Evolutionary conservation across 2,329 filamentous ascomycete species (phyloP), one percentile per base, ranked within the genome.

Genomic region (Ophiostoma quercus): DNA sequence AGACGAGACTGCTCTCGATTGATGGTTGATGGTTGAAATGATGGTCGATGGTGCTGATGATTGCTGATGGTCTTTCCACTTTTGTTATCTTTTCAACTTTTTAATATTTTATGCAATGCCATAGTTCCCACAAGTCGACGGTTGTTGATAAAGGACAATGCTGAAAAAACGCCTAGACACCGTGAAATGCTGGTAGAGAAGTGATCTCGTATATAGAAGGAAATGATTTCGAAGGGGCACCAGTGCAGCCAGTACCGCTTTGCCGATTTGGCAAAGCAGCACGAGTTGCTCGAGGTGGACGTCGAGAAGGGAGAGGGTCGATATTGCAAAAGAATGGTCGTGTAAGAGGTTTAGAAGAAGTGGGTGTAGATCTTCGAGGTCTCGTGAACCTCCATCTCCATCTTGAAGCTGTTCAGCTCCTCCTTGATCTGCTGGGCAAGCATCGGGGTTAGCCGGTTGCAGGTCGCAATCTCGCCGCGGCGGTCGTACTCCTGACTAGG

Each of bases 321-420:
- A 32, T 32, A 29, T 62, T 25, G 57, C 11, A 32, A 62, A 32
- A 3, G 12, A 29, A 14, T 9, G 19, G 62, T 22, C 34, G 62
- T 19, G 62, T 65, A 68, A 60, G 29, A 39, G 8, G 67, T 19
- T 94, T 87, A 99, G 85, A 99, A 98, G 87, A 99, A 99, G 86
- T 99, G 95, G 76, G 95, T 99, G 84, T 99, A 97, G 77, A 97
- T 94, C 84, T 98, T 99, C 74, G 95, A 98, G 79, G 90, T 92
- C 82, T 98, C 95, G 80, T 99, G 95, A 76, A 99, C 95, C 84
- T 98, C 95, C 95, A 99, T 99, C 83, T 99, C 95, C 95, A 99
- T 99, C 80, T 99, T 99, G 85, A 99, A 99, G 75, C 90, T 96
- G 82, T 99, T 99, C 75, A 99, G 87, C 82, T 99, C 95, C 82